Base-by-base conservation (phyloP, 257 asterid genomes). In the Knoxia roxburghii region DNA sequence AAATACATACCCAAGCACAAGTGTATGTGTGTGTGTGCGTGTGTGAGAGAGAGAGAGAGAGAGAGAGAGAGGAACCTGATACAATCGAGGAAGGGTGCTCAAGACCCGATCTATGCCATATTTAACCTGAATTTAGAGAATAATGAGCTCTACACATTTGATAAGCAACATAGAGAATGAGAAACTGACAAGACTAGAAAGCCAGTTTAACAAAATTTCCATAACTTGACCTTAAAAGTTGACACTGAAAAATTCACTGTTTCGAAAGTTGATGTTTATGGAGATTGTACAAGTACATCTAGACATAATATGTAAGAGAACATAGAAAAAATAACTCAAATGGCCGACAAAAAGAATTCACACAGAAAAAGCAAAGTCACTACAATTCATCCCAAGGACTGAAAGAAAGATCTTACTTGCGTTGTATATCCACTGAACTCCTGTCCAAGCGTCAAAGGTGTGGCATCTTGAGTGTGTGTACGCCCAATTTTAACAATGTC, bases 391-490 rank as follows among this genome's bases (percentile, higher is more conserved):
- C 48, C 57, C 49, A 65, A n/a, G 7, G 50, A 53, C 4, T 13
- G 6, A 33, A 51, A 51, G 67, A 70, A 64, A 45, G 41, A 72
- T 56, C 96, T 77, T 80, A 94, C 99, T 75, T 94, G 99, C n/a
- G 95, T 94, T 27, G 96, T 84, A 75, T 94, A 90, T 73, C 99
- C 95, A 69, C 99, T 94, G 77, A 94, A 90, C 74, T 90, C 99
- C 77, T 94, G 99, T 54, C 97, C 99, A 83, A 94, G 97, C 50
- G 99, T 90, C 88, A 90, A 84, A 32, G 97, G 99, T 6, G 97
- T 94, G 33, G 99, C 99, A 68, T 94, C 99, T 83, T 94, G 99
- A 67, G 99, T 94, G 82, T 94, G 99, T 0, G 99, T 94, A n/a
- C 96, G 96, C 61, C 99, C 99, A 72, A 94, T 94, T 83, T 94